Evolutionary conservation across 345 rosid genomes (phyloP), one percentile per base, ranked within the genome.

Genomic region (Lenwebbia sp.): DNA sequence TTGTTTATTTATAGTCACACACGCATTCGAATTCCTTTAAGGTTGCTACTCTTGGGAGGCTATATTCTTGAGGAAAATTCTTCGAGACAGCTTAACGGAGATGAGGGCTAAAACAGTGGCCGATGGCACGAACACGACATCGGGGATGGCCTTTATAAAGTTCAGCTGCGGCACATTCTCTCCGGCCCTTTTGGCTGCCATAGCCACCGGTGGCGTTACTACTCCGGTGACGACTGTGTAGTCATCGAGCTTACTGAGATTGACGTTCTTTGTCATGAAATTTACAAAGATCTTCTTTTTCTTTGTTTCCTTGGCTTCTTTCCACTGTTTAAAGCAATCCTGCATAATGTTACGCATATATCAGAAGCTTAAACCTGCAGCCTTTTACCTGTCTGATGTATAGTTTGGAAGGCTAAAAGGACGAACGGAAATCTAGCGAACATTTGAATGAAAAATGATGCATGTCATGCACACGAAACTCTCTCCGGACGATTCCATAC

Each of bases 171-270:
- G 96, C 82, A 96, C 84, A 82, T 93, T 94, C 92, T 95, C 96
- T 76, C 94, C 99, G 0, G 97, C 95, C 90, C 89, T 96, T 89
- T 97, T 97, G 1, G 96, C 95, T 1, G 93, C 99, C 98, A 96
- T 95, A 54, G 96, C 98, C 7, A 97, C 98, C 0, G 98, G 98
- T 0, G 98, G 98, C 3, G 94, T 93, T 8, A 88, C 85, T 40
- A 97, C 60, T 50, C 98, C 98, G 5, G 92, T 89, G 19, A 94
- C 58, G 89, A 97, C 49, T 12, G 96, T 92, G 10, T 75, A 87
- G 82, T 93, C 90, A 75, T 97, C 99, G 13, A 94, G 85, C 89
- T 87, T 91, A 90, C 93, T 94, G 17, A 93, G 90, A 33, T 84
- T 88, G 28, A 95, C 88, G 1, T 25, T 87, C 30, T 91, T 8